Conservation (phyloP, 306 rosid species). For the Sphenostylis stenocarpa region DNA sequence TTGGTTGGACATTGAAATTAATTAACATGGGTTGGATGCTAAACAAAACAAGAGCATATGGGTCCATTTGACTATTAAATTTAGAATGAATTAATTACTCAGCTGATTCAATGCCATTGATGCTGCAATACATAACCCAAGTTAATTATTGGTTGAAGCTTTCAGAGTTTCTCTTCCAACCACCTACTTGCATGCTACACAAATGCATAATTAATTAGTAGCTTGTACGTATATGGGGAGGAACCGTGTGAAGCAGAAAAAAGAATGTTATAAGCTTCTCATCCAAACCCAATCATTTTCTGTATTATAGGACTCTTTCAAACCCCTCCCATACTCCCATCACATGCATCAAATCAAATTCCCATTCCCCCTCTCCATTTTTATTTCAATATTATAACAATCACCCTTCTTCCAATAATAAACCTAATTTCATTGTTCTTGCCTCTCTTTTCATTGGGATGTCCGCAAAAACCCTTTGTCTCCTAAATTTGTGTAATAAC, state of each 20-base stretch:
- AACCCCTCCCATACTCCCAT: slow-evolving; percentile 50
- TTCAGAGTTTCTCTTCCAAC: slow-evolving; percentile 16
- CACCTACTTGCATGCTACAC: slow-evolving; percentile 25
- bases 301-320: slow-evolving; percentile 23
- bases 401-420: not conserved
- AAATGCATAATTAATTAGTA: slow-evolving; percentile 3
- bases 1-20: slow-evolving; percentile 36
- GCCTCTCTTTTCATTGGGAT: slow-evolving; percentile 64
- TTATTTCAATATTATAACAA: slow-evolving; percentile 9
- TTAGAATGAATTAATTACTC: slow-evolving; percentile 6
- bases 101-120: slow-evolving; percentile 39
- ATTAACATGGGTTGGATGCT: slow-evolving; percentile 15
- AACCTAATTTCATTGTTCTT: no score
- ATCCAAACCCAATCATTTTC: slow-evolving; percentile 49
- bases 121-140: not conserved
- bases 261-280: slow-evolving; percentile 26
- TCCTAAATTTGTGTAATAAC: not conserved
- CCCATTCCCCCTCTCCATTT: slow-evolving; percentile 23
- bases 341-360: slow-evolving; percentile 56
- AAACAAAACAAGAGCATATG: slow-evolving; percentile 18
- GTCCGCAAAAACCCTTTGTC: slow-evolving; percentile 43
- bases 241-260: slow-evolving; percentile 5
- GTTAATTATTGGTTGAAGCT: slow-evolving; percentile 28
- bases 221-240: slow-evolving; percentile 29
- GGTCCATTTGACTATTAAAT: slow-evolving; percentile 17